Evolutionary conservation across 2,329 filamentous ascomycete species (phyloP), one percentile per base, ranked within the genome.

Genomic region (Paraconiothyrium sp.): DNA sequence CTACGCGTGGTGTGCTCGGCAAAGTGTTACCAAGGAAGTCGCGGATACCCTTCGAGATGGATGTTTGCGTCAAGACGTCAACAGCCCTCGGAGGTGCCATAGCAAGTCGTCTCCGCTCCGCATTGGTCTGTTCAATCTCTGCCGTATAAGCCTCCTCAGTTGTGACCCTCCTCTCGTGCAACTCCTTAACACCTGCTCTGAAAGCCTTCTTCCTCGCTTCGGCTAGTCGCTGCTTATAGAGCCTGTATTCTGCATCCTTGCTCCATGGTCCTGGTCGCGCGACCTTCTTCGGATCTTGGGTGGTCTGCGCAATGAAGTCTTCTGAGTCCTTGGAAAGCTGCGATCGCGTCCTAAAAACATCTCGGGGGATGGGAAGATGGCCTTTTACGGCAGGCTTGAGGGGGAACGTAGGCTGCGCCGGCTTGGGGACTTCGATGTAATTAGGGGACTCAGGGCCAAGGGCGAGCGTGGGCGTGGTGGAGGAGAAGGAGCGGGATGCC

Each of bases 361-460:
- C 86, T 65, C 94, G 90, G 39, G 95, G 94, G 0, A 93, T 84
- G 9, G 95, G 95, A 0, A 99, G 86, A 60, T 90, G 88, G 69
- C 95, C 95, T 77, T 93, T 93, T 37, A 93, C 77, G 11, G 70
- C 67, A 16, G 80, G 81, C 61, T 82, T 82, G 55, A 77, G 72
- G 3, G 82, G 79, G 46, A 81, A 79, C n/a, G 87, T 84, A 54
- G 90, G 88, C 77, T 97, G 93, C n/a, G 88, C 86, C 52, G 91
- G 86, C 68, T 85, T 84, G 51, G 94, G 94, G 58, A 97, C 84
- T 67, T 92, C 89, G 80, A 98, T 91, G 83, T 91, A 98, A 67
- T 87, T 86, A 50, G 95, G 94, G 39, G 93, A 97, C 77, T 97
- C 92, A 52, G 95, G 94, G 20, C 90, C 90, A 66, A 94, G 83